Conservation (phyloP, 176 grass and related monocot genomes). For the Bothriochloa decipiens region DNA sequence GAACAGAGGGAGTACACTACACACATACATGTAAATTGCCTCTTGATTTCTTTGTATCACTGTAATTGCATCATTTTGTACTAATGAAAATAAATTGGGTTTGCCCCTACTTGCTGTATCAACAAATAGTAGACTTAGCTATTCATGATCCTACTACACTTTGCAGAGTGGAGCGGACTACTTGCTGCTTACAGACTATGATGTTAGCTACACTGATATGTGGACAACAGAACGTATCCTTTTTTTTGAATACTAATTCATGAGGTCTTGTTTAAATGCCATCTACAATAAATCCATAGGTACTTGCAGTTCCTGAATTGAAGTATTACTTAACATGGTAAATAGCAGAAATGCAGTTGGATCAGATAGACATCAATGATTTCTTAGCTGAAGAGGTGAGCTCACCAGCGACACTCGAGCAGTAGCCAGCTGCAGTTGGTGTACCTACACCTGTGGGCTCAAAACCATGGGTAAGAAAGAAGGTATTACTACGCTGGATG, state of each 20-base stretch:
- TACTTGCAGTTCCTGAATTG: slow-evolving; percentile 23
- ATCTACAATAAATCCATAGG: slow-evolving; percentile 27
- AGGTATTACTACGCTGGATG: neutral
- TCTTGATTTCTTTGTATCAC: slow-evolving; percentile 12
- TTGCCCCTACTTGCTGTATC: neutral
- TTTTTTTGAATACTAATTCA: slow-evolving; percentile 40
- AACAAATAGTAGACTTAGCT: neutral
- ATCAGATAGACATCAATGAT: slow-evolving; percentile 56
- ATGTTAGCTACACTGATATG: slow-evolving; percentile 78
- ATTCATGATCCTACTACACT: slow-evolving; percentile 15
- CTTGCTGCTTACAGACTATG: slow-evolving; percentile 76
- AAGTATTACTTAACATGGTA: slow-evolving; percentile 57
- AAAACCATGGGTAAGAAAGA: slow-evolving; percentile 33
- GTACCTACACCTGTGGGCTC: slow-evolving; percentile 40
- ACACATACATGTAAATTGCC: slow-evolving; percentile 11
- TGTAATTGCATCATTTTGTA: slow-evolving; percentile 13
- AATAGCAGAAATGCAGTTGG: slow-evolving; percentile 69
- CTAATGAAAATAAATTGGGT: neutral
- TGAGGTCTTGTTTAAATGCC: slow-evolving; percentile 32
- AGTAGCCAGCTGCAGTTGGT: slow-evolving; percentile 25
- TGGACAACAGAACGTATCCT: slow-evolving; percentile 86
- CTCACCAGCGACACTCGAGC: slow-evolving; percentile 41
- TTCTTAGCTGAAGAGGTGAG: slow-evolving; percentile 63
- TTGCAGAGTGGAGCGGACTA: slow-evolving; percentile 84
- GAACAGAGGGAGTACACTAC: neutral